Percentiles rank a stretch among this genome's conserved stretches.
phyloP scores from a whole-genome alignment of 768 basidiomycete species.

The Suillus weaverae region DNA sequence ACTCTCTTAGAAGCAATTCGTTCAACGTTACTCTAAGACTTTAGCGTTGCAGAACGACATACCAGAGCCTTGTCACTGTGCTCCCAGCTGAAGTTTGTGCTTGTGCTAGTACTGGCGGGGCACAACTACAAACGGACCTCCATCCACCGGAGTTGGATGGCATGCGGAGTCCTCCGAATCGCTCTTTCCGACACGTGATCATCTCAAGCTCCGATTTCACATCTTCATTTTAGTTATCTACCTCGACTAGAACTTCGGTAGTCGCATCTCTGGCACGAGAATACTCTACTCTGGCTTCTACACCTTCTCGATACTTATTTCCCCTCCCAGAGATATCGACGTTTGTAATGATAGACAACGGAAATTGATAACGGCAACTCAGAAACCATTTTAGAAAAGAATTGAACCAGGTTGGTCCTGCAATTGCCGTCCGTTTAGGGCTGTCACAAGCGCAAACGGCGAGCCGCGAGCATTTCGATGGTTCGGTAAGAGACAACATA shows the following conservation, averaged over 20 bases:
- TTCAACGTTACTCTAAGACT: background rate
- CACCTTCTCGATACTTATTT: constrained; percentile 1
- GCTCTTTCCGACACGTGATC: background rate
- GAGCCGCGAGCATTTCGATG: background rate
- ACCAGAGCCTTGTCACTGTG: background rate
- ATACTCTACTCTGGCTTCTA: background rate
- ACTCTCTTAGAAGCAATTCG: background rate
- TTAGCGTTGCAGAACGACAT: background rate
- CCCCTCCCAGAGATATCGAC: background rate
- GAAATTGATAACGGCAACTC: background rate
- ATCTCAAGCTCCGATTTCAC: background rate
- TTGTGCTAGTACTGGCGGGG: background rate
- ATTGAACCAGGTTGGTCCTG: background rate
- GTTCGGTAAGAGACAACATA: background rate
- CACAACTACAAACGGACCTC: background rate
- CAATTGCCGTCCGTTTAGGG: background rate
- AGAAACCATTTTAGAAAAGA: background rate
- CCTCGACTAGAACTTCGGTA: background rate
- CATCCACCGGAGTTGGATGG: background rate
- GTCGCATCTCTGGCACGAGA: background rate
- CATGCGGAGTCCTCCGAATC: no score
- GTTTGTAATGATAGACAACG: background rate
- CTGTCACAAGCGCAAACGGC: background rate
- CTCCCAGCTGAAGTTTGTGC: background rate
- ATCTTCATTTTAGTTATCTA: background rate